phyloP scores from a whole-genome alignment of 176 grass and related monocot genomes.

The Carex kokanica region DNA sequence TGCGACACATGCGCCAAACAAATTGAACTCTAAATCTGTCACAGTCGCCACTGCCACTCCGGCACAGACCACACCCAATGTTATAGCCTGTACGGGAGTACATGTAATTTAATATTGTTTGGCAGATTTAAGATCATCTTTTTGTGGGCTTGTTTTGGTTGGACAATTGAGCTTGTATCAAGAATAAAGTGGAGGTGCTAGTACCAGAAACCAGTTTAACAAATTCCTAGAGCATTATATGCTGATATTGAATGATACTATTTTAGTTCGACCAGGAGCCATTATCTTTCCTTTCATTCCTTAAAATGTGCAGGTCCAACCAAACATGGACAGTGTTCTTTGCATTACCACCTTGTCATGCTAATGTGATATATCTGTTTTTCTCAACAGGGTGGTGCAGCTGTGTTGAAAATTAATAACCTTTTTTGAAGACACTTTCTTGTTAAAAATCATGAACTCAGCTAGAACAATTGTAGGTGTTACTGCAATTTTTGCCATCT shows the following conservation, averaged over 20 bases:
- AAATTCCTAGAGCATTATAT: neutral
- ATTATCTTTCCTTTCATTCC: neutral
- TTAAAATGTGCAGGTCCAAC: neutral
- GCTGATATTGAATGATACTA: neutral
- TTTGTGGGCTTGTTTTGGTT: neutral
- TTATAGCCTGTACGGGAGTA: conserved; percentile 55
- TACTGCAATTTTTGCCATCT: conserved; percentile 98
- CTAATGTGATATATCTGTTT: neutral
- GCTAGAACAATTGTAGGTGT: conserved; percentile 89
- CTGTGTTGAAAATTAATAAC: conserved; percentile 25
- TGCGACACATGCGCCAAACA: conserved; percentile 91
- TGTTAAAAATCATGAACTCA: conserved; percentile 72
- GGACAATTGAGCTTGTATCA: neutral
- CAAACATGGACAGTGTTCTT: neutral
- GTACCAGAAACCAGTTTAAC: neutral
- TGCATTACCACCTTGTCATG: neutral
- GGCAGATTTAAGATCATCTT: neutral
- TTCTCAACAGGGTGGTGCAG: neutral
- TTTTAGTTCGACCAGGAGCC: neutral
- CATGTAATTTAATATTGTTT: conserved; percentile 11
- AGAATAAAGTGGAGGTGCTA: conserved; percentile 17
- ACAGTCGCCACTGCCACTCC: conserved; percentile 88
- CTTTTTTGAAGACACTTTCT: conserved; percentile 71
- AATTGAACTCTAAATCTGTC: conserved; percentile 91
- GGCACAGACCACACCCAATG: conserved; percentile 58